phyloP scores from a whole-genome alignment of 768 basidiomycete species.

The Leucosporidium creatinivorum region DNA sequence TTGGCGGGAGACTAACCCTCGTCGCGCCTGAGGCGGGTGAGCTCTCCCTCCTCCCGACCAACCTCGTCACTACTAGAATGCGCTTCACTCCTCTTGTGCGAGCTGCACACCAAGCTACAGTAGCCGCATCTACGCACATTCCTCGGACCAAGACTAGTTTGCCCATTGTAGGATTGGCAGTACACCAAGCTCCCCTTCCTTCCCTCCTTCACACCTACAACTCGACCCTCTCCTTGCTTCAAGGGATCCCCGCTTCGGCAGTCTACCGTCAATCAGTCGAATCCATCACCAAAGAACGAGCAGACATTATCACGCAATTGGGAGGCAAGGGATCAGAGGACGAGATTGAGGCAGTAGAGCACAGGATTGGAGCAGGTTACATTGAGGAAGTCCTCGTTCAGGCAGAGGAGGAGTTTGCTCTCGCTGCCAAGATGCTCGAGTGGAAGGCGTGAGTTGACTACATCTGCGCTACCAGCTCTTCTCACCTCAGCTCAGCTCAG shows the following conservation, averaged over 20 bases:
- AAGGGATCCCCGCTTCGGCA: conserved; percentile 65
- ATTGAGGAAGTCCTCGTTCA: conserved; percentile 78
- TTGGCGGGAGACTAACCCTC: too few species aligned
- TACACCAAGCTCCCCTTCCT: conserved; percentile 78
- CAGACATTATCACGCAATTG: conserved; percentile 52
- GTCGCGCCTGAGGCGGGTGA: too few species aligned
- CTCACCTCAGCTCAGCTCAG: too few species aligned
- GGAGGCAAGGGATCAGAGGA: conserved; percentile 50
- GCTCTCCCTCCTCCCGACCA: too few species aligned
- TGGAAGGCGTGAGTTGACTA: conserved; percentile 79
- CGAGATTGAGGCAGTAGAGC: conserved; percentile 62
- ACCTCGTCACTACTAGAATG: too few species aligned
- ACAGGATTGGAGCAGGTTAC: conserved; percentile 69
- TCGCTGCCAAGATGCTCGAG: conserved; percentile 73
- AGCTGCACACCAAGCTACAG: too few species aligned
- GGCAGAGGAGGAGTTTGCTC: conserved; percentile 69
- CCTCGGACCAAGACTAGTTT: too few species aligned
- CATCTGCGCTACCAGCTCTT: too few species aligned
- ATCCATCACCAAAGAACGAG: conserved; percentile 70
- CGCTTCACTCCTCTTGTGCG: too few species aligned
- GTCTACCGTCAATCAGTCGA: conserved; percentile 86
- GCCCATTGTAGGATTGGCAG: conserved; percentile 54
- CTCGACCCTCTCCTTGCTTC: conserved; percentile 60
- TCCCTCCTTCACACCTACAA: conserved; percentile 67
- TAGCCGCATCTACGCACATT: too few species aligned